Conservation (phyloP, 306 rosid genomes). For the Echinosophora koreensis region DNA sequence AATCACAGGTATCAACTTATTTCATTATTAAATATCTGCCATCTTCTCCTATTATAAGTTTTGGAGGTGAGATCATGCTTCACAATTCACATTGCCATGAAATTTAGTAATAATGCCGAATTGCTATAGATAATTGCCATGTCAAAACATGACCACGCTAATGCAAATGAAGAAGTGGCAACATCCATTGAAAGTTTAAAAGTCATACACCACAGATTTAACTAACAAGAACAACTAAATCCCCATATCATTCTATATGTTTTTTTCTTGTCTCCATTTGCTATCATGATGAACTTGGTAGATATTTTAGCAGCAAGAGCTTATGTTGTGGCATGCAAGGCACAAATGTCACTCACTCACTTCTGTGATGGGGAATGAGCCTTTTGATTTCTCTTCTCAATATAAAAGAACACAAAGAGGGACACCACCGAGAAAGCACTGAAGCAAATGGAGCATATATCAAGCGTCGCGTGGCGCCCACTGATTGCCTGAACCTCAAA, state of each 20-base stretch:
- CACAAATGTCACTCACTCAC: constrained; percentile 32
- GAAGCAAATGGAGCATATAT: constrained; percentile 73
- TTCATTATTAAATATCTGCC: background rate
- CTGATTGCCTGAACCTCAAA: constrained; percentile 66
- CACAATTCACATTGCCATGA: background rate
- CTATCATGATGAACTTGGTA: background rate
- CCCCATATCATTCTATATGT: background rate
- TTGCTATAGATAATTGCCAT: background rate
- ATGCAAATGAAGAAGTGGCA: background rate
- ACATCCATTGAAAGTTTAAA: background rate
- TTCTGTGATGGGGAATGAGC: constrained; percentile 16
- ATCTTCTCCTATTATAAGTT: background rate
- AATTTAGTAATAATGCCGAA: background rate
- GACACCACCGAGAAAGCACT: constrained; percentile 86
- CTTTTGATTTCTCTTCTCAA: constrained; percentile 73
- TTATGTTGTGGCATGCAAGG: constrained; percentile 14
- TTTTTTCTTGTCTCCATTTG: background rate
- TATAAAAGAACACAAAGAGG: constrained; percentile 63
- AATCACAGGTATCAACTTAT: background rate
- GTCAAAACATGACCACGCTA: background rate
- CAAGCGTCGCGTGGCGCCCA: constrained; percentile 84
- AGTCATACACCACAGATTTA: background rate
- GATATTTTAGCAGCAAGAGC: background rate
- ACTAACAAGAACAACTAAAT: background rate
- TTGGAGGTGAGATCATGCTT: background rate